Conservation (phyloP, 2,329 filamentous ascomycete species). For the Cercospora beticola region DNA sequence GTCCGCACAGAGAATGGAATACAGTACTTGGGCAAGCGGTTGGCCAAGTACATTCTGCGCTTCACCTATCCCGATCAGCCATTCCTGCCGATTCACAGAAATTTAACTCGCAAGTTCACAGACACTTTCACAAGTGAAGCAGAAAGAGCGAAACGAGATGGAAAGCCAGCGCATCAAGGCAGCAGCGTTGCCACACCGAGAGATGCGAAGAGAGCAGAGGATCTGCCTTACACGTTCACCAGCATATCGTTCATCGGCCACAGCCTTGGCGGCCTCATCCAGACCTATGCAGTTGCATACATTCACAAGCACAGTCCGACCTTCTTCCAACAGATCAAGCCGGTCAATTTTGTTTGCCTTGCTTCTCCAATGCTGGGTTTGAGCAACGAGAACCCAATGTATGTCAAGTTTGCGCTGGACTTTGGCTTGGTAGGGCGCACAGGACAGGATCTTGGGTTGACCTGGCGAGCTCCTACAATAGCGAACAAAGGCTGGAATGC, state of each 20-base stretch:
- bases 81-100: constrained; percentile 66
- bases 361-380: constrained; percentile 86
- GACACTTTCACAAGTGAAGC: constrained; percentile 50
- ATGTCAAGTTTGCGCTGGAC: constrained; percentile 94
- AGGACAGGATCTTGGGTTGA: constrained; percentile 89
- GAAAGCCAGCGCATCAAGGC: constrained; percentile 55
- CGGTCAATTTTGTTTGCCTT: constrained; percentile 85
- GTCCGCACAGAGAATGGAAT: constrained; percentile 91
- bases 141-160: constrained; percentile 47
- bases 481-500: constrained; percentile 85
- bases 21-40: constrained; percentile 91
- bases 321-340: constrained; percentile 83
- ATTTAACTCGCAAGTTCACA: constrained; percentile 50
- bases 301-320: constrained; percentile 92
- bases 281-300: constrained; percentile 93
- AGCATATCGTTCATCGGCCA: constrained; percentile 95
- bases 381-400: constrained; percentile 96
- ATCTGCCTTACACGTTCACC: constrained; percentile 75
- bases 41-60: constrained; percentile 85
- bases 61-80: constrained; percentile 95
- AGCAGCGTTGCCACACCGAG: constrained; percentile 58
- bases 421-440: constrained; percentile 95
- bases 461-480: constrained; percentile 86
- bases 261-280: constrained; percentile 83
- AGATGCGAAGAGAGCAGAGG: constrained; percentile 45